A percentile compares a stretch with the other conserved stretches of the same genome.
Conservation (phyloP, 78 protist genomes). For the Dictyostelium citrinum region DNA sequence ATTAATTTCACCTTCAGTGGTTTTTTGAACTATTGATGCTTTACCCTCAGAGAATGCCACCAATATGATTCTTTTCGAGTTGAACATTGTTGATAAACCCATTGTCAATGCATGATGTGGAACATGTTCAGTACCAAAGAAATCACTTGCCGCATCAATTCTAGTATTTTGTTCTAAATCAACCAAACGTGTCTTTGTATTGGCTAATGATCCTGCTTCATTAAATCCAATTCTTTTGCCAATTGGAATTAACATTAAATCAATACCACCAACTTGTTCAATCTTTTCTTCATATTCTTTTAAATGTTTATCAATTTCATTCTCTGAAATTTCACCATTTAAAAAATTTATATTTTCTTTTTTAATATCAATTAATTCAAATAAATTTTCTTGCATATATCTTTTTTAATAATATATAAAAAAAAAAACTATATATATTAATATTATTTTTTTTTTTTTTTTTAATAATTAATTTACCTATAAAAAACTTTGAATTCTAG, state of each 20-base stretch:
- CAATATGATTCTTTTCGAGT: slow-evolving; percentile 28
- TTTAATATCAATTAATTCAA: slow-evolving; percentile 85
- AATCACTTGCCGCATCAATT: slow-evolving; percentile 73
- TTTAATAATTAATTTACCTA: slow-evolving; percentile 20
- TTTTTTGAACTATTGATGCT: slow-evolving; percentile 40
- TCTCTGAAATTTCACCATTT: slow-evolving; percentile 80
- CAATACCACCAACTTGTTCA: slow-evolving; percentile 84
- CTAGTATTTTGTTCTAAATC: slow-evolving; percentile 70
- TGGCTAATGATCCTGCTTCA: slow-evolving; percentile 86
- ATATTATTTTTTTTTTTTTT: background rate
- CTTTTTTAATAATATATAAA: slow-evolving; percentile 60
- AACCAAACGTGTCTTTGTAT: slow-evolving; percentile 53
- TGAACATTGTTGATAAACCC: slow-evolving; percentile 80
- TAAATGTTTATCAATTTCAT: slow-evolving; percentile 78
- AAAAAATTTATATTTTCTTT: slow-evolving; percentile 83
- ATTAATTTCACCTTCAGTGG: slow-evolving; percentile 47
- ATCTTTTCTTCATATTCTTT: slow-evolving; percentile 83
- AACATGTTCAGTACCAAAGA: slow-evolving; percentile 79
- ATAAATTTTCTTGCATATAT: slow-evolving; percentile 90
- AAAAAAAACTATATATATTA: slow-evolving; percentile 50
- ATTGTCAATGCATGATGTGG: slow-evolving; percentile 86
- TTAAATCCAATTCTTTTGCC: slow-evolving; percentile 97
- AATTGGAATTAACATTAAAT: slow-evolving; percentile 88
- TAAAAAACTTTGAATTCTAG: slow-evolving; percentile 30
- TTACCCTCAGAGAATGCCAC: slow-evolving; percentile 80